Conservation (phyloP, 257 asterid genomes). For the Fraxinus quadrangulata region DNA sequence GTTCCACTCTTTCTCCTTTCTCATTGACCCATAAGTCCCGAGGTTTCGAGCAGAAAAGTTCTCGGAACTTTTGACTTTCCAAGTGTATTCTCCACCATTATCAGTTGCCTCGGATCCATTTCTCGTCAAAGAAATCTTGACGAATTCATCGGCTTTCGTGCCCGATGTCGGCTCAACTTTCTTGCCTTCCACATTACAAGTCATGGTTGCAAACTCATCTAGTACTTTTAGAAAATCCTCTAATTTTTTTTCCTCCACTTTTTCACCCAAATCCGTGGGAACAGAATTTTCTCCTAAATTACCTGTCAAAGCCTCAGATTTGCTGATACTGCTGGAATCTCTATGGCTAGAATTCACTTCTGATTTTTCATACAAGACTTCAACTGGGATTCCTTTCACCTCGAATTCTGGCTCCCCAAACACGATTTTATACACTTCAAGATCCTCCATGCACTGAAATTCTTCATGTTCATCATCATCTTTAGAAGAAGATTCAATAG, state of each 20-base stretch:
- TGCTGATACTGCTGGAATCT: not conserved
- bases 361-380: not conserved
- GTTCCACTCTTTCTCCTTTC: constrained; percentile 83
- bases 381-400: constrained; percentile 18
- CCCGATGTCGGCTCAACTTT: constrained; percentile 21
- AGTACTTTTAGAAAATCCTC: constrained; percentile 44
- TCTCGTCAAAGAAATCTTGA: constrained; percentile 5
- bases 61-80: constrained; percentile 23
- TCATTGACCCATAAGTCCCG: constrained; percentile 59
- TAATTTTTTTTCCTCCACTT: constrained; percentile 33
- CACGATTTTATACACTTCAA: constrained; percentile 1
- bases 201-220: constrained; percentile 41
- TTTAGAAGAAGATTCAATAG: constrained; percentile 2
- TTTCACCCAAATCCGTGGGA: not conserved
- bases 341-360: not conserved
- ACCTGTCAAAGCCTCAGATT: not conserved
- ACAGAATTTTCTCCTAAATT: constrained; percentile 9
- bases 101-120: constrained; percentile 53
- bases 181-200: constrained; percentile 32
- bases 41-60: not conserved
- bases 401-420: constrained; percentile 25
- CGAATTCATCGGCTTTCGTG: constrained; percentile 30
- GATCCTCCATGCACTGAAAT: constrained; percentile 30
- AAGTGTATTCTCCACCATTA: not conserved
- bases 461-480: constrained; percentile 7